phyloP scores from a whole-genome alignment of 345 rosid species.

The Bruguiera gymnorhiza region DNA sequence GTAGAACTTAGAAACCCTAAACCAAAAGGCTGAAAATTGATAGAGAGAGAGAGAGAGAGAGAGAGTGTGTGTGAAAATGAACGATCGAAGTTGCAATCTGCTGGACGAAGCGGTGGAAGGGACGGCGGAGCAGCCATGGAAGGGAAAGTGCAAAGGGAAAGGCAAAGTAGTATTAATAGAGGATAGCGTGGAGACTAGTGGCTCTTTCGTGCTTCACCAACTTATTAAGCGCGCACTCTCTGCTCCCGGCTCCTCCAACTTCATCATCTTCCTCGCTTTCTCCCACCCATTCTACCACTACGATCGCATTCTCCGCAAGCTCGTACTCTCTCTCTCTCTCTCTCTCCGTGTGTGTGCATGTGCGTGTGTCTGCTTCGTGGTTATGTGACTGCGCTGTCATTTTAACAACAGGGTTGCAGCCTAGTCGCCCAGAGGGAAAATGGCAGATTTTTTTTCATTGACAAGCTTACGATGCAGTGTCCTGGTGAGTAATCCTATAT shows the following conservation, averaged over 20 bases:
- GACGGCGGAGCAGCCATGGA: slow-evolving; percentile 32
- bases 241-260: slow-evolving; percentile 39
- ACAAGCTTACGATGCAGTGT: slow-evolving; percentile 56
- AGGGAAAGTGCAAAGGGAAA: slow-evolving; percentile 40
- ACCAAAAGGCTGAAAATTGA: too few species aligned
- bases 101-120: slow-evolving; percentile 60
- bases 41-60: too few species aligned
- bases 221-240: slow-evolving; percentile 63
- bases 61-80: slow-evolving; percentile 3
- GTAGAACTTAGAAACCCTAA: too few species aligned
- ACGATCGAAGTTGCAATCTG: slow-evolving; percentile 36
- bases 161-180: slow-evolving; percentile 56
- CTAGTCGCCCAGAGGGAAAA: slow-evolving; percentile 53
- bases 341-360: too few species aligned
- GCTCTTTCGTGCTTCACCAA: slow-evolving; percentile 74
- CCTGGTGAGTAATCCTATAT: slow-evolving; percentile 61
- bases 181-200: slow-evolving; percentile 83
- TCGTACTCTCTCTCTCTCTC: slow-evolving; percentile 10
- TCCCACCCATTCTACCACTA: slow-evolving; percentile 84
- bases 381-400: background rate
- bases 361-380: background rate
- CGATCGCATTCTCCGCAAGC: slow-evolving; percentile 43
- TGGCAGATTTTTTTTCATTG: slow-evolving; percentile 62
- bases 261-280: slow-evolving; percentile 66
- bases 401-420: slow-evolving; percentile 66